These are phyloP conservation scores for Claviceps digitariae DNA, from an alignment of 2,329 filamentous ascomycete species.

Conservation along the genomic window DNA sequence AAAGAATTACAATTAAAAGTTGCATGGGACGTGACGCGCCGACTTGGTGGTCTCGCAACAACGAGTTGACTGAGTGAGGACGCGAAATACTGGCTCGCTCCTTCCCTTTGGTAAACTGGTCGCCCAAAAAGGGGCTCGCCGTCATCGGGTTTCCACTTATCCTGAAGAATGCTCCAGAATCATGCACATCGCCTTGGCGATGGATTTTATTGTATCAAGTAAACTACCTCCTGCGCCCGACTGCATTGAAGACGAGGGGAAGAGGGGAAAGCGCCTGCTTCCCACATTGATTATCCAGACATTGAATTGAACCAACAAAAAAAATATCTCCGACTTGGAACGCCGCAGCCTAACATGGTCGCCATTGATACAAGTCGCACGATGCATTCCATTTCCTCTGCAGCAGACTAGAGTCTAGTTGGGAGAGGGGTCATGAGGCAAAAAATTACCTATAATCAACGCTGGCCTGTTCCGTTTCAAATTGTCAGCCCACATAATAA, in stretches of 20 bases:
- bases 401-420: conserved; percentile 1
- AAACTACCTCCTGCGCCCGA: background rate
- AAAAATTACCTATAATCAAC: conserved; percentile 90
- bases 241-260: background rate
- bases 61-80: background rate
- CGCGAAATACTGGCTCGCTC: background rate
- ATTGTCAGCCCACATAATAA: background rate
- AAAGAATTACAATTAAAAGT: background rate
- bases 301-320: background rate
- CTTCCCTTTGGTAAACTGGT: background rate
- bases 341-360: background rate
- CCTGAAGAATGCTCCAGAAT: background rate
- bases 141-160: background rate
- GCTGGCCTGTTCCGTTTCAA: too few relatives aligned
- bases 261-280: background rate
- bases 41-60: background rate
- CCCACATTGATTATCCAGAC: background rate
- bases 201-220: background rate
- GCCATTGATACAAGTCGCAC: background rate
- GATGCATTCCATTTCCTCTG: background rate
- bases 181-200: background rate
- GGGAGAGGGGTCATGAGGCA: conserved; percentile 59
- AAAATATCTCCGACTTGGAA: background rate
- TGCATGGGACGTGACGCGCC: too few relatives aligned
- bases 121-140: background rate